These are phyloP conservation scores for Yamadazyma jaroonii DNA, from an alignment of 1,139 yeast species.

Conservation along the genomic window DNA sequence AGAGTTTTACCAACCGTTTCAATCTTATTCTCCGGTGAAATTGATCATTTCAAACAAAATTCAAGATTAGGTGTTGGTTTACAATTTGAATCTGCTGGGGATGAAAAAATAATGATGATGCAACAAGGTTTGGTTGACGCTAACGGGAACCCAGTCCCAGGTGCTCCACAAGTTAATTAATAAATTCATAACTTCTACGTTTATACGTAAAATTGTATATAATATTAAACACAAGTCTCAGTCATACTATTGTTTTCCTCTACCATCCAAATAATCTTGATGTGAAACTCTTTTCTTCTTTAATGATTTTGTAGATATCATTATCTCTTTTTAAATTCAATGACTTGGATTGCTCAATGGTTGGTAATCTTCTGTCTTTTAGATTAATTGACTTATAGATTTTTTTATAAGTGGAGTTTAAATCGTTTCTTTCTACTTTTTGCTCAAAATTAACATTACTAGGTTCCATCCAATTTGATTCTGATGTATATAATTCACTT, in stretches of 20 bases:
- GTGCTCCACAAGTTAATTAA: constrained; percentile 47
- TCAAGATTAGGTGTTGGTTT: constrained; percentile 91
- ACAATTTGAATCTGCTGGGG: constrained; percentile 93
- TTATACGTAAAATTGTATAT: constrained; percentile 7
- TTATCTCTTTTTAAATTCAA: constrained; percentile 2
- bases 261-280: constrained; percentile 39
- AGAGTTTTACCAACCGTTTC: constrained; percentile 91
- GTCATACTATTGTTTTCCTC: too few relatives aligned
- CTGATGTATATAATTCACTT: constrained; percentile 41
- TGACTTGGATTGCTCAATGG: constrained; percentile 15
- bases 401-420: constrained; percentile 29
- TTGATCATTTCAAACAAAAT: constrained; percentile 84
- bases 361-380: constrained; percentile 24
- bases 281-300: constrained; percentile 19
- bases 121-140: constrained; percentile 81
- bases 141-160: constrained; percentile 81
- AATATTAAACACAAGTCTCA: not conserved
- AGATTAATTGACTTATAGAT: constrained; percentile 39
- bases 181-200: not conserved
- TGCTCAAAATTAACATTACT: constrained; percentile 9
- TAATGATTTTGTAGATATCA: constrained; percentile 23
- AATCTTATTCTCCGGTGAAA: constrained; percentile 82
- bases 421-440: constrained; percentile 16
- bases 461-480: constrained; percentile 48
- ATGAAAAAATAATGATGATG: constrained; percentile 74